phyloP scores from a whole-genome alignment of 2,329 filamentous ascomycete genomes.

The Periglandula ipomoeae region DNA sequence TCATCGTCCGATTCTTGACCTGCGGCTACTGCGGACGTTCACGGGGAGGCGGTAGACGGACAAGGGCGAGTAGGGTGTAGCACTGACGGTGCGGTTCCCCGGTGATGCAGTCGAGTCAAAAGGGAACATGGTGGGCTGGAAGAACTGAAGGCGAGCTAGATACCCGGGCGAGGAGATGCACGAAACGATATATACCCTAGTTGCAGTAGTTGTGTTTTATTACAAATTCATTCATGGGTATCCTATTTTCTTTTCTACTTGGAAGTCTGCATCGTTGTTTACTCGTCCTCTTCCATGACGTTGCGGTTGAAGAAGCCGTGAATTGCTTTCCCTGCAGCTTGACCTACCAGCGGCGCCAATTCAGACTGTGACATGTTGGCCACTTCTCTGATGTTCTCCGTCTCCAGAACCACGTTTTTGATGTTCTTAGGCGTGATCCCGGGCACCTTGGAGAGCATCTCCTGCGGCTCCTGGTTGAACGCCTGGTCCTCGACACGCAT shows the following conservation, averaged over 20 bases:
- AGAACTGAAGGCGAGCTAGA: background rate
- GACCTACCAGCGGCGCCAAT: slow-evolving; percentile 66
- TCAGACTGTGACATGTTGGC: slow-evolving; percentile 76
- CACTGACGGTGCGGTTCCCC: background rate
- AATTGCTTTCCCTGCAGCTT: slow-evolving; percentile 64
- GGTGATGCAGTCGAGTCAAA: background rate
- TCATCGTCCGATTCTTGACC: slow-evolving; percentile 58
- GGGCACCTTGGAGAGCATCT: slow-evolving; percentile 80
- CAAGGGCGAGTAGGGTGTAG: slow-evolving; percentile 16
- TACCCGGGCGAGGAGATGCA: slow-evolving; percentile 1
- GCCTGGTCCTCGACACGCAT: slow-evolving; percentile 55
- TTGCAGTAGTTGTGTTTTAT: background rate
- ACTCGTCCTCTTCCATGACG: slow-evolving; percentile 42
- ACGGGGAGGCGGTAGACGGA: slow-evolving; percentile 10
- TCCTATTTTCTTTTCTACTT: background rate
- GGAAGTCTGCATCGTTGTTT: background rate
- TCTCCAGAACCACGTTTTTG: slow-evolving; percentile 59
- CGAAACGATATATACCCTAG: slow-evolving; percentile 7
- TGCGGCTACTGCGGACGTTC: slow-evolving; percentile 33
- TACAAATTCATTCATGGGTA: slow-evolving; percentile 6
- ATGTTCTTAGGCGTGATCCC: slow-evolving; percentile 76
- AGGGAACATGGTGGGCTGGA: background rate
- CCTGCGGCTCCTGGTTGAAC: slow-evolving; percentile 79
- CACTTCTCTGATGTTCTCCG: slow-evolving; percentile 69
- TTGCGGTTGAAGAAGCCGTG: slow-evolving; percentile 69